These are phyloP conservation scores for Nothomitra cinnamomea DNA, from an alignment of 2,329 filamentous ascomycete genomes.

Conservation along the genomic window DNA sequence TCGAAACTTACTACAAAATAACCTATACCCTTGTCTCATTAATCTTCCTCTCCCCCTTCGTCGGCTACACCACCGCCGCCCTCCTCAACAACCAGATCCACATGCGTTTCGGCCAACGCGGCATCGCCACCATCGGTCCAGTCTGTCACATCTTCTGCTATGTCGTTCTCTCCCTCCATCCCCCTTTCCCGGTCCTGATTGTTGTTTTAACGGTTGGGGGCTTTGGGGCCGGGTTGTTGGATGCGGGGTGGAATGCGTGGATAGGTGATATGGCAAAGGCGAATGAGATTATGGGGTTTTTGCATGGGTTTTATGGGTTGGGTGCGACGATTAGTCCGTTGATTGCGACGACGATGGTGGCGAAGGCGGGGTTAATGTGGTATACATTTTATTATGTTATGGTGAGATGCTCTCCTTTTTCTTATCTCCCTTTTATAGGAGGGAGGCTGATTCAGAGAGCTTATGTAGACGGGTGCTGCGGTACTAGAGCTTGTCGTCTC, in stretches of 20 bases:
- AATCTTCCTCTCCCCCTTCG: constrained; percentile 48
- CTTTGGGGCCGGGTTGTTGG: constrained; percentile 54
- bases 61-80: constrained; percentile 46
- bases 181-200: constrained; percentile 50
- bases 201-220: constrained; percentile 48
- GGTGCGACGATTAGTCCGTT: constrained; percentile 50
- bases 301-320: constrained; percentile 52
- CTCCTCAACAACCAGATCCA: constrained; percentile 49
- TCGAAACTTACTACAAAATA: constrained; percentile 45
- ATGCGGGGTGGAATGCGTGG: constrained; percentile 43
- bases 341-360: constrained; percentile 56
- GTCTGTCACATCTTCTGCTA: constrained; percentile 47
- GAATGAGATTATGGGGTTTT: constrained; percentile 39
- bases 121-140: constrained; percentile 50
- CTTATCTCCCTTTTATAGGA: constrained; percentile 5
- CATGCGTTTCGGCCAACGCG: constrained; percentile 48
- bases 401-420: constrained; percentile 37
- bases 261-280: constrained; percentile 46
- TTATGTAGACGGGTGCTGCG: constrained; percentile 32
- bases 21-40: constrained; percentile 47
- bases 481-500: constrained; percentile 37
- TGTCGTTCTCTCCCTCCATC: constrained; percentile 46
- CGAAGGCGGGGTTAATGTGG: constrained; percentile 33
- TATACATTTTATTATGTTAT: constrained; percentile 50
- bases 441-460: neutral